Percentiles rank a stretch among this genome's conserved stretches.
phyloP scores from a whole-genome alignment of 2,329 filamentous ascomycete species.

The Beauveria pseudobassiana region DNA sequence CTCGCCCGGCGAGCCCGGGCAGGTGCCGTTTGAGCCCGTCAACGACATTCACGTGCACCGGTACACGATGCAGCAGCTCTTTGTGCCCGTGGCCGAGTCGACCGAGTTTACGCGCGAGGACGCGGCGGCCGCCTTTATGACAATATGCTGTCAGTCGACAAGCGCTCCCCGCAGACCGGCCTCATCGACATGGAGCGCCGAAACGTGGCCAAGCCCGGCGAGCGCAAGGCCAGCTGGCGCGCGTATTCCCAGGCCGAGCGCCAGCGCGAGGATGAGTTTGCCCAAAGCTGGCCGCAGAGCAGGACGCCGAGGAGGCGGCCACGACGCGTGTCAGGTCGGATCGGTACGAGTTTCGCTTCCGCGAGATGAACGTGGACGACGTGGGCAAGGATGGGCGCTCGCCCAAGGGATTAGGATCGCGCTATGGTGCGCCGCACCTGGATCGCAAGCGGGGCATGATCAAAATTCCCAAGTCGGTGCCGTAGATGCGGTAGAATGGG shows the following conservation, averaged over 20 bases:
- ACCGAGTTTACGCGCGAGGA: conserved; percentile 56
- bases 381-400: conserved; percentile 48
- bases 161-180: conserved; percentile 54
- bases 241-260: conserved; percentile 37
- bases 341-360: conserved; percentile 59
- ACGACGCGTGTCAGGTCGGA: conserved; percentile 39
- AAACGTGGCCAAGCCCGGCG: conserved; percentile 25
- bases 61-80: conserved; percentile 56
- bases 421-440: conserved; percentile 55
- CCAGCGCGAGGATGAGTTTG: conserved; percentile 33
- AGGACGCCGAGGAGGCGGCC: conserved; percentile 29
- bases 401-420: conserved; percentile 47
- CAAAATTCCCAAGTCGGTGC: conserved; percentile 61
- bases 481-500: conserved; percentile 24
- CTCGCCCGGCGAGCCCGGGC: conserved; percentile 38
- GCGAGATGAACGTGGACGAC: conserved; percentile 48
- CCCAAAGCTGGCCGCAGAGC: conserved; percentile 24
- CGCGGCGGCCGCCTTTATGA: conserved; percentile 56
- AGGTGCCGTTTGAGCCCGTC: conserved; percentile 47
- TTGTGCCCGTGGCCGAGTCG: conserved; percentile 56
- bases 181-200: conserved; percentile 47
- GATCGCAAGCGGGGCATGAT: conserved; percentile 56
- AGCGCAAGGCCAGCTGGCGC: conserved; percentile 32
- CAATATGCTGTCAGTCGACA: conserved; percentile 51
- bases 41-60: conserved; percentile 59